A percentile compares a stretch with the other conserved stretches of the same genome.
These are phyloP conservation scores for Corchorus capsularis DNA, from an alignment of 345 rosid species.

Conservation along the genomic window DNA sequence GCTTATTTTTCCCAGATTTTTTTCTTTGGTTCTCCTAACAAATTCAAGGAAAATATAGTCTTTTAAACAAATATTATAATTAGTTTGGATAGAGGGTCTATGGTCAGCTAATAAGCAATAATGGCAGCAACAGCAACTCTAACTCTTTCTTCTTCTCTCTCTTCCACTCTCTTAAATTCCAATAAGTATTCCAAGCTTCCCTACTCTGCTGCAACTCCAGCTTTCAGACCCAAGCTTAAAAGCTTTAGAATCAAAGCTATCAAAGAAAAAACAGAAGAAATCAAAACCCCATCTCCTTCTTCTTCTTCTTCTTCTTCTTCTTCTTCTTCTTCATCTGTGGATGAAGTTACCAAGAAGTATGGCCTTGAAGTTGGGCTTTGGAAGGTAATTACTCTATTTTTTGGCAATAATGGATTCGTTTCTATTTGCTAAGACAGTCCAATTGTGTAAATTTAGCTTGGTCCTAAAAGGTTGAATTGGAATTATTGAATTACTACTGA, in stretches of 20 bases:
- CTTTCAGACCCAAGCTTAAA: constrained; percentile 27
- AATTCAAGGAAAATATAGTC: background rate
- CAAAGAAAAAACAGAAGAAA: constrained; percentile 55
- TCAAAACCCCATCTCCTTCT: constrained; percentile 33
- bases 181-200: constrained; percentile 28
- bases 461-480: background rate
- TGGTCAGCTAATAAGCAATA: constrained; percentile 18
- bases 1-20: background rate
- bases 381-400: constrained; percentile 53
- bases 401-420: background rate
- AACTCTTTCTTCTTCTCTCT: constrained; percentile 31
- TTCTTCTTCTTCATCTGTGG: constrained; percentile 48
- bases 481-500: background rate
- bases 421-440: background rate
- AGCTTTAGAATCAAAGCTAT: constrained; percentile 58
- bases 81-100: background rate
- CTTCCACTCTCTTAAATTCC: constrained; percentile 27
- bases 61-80: background rate
- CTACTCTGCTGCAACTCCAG: constrained; percentile 24
- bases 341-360: constrained; percentile 77
- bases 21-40: background rate
- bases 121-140: constrained; percentile 57
- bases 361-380: constrained; percentile 94
- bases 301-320: constrained; percentile 36
- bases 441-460: background rate